A percentile compares a stretch with the other conserved stretches of the same genome.
These are phyloP conservation scores for Ustilago bromivora DNA, from an alignment of 1,284 basidiomycete species.

Conservation along the genomic window DNA sequence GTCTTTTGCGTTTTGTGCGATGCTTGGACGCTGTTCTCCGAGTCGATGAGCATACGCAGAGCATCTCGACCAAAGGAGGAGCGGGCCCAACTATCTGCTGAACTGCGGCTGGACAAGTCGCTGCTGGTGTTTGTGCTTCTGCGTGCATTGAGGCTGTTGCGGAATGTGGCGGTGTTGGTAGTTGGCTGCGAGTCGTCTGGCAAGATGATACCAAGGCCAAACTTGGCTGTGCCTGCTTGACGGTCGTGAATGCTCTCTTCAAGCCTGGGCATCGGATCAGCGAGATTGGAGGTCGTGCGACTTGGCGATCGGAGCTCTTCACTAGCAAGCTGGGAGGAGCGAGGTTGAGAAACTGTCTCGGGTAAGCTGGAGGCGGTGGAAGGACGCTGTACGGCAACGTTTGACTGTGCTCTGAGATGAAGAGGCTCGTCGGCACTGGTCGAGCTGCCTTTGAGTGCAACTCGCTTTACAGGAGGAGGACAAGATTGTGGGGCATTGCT, in stretches of 20 bases:
- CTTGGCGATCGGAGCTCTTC: conserved; percentile 20
- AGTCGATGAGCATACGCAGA: conserved; percentile 20
- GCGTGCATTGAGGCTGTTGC: conserved; percentile 10
- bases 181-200: conserved; percentile 3
- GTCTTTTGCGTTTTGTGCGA: conserved; percentile 25
- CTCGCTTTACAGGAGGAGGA: not conserved
- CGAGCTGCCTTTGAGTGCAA: conserved; percentile 5
- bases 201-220: conserved; percentile 35
- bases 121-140: conserved; percentile 35
- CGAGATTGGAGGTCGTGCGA: not conserved
- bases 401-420: not conserved
- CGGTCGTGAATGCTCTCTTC: conserved; percentile 13
- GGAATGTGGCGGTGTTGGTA: not conserved
- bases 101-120: conserved; percentile 33
- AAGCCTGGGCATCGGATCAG: conserved; percentile 17
- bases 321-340: conserved; percentile 30
- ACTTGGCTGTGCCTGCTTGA: not conserved
- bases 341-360: conserved; percentile 31
- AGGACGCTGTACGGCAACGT: conserved; percentile 6
- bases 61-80: conserved; percentile 25
- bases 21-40: conserved; percentile 11
- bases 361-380: conserved; percentile 33
- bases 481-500: not conserved
- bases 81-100: conserved; percentile 39
- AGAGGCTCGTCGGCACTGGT: conserved; percentile 6